phyloP scores from a whole-genome alignment of 2,329 filamentous ascomycete genomes.

The Curvularia sp. region DNA sequence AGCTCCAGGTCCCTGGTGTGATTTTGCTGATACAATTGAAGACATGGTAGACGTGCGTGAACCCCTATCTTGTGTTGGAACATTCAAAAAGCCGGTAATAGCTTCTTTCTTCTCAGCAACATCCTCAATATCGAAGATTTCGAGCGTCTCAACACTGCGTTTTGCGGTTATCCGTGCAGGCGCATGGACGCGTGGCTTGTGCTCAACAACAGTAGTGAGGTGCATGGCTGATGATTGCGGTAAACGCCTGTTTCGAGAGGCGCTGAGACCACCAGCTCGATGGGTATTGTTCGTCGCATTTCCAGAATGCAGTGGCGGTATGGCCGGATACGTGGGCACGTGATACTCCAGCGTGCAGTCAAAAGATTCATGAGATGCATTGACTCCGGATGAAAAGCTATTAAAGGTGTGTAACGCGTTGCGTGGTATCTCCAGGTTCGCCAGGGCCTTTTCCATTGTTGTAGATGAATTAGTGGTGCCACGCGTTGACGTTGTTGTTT shows the following conservation, averaged over 20 bases:
- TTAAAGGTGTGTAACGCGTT: background rate
- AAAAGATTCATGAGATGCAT: background rate
- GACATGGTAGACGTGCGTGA: conserved; percentile 15
- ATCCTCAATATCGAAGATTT: background rate
- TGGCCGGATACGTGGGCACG: background rate
- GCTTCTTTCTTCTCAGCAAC: background rate
- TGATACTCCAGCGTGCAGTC: background rate
- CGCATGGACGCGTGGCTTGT: background rate
- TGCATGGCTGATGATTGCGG: conserved; percentile 1
- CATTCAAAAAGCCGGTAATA: background rate
- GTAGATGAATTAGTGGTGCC: background rate
- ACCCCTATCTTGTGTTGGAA: conserved; percentile 1
- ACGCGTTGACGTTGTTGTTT: background rate
- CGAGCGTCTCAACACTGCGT: background rate
- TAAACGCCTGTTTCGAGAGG: conserved; percentile 1
- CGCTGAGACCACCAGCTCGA: background rate
- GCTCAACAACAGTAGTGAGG: conserved; percentile 4
- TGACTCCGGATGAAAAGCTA: background rate
- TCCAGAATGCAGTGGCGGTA: conserved; percentile 4
- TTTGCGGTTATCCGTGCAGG: background rate
- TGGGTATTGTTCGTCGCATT: background rate
- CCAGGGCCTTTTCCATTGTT: background rate
- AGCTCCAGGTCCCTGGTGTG: conserved; percentile 11
- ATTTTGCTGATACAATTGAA: conserved; percentile 9
- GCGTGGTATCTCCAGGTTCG: background rate